Conservation (phyloP, 1,284 basidiomycete species). For the Pseudozyma thailandica region DNA sequence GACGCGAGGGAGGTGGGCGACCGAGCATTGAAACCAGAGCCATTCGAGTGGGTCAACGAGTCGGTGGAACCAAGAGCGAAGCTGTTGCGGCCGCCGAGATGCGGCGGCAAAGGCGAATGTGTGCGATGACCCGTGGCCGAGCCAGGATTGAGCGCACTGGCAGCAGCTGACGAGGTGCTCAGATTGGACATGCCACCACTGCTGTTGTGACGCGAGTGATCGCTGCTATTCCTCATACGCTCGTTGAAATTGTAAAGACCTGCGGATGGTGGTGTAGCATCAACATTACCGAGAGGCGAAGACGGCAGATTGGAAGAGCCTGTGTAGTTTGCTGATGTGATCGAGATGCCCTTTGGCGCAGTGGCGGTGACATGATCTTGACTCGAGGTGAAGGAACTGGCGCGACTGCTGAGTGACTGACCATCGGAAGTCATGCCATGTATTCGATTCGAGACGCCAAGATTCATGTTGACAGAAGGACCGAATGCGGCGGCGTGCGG, state of each 20-base stretch:
- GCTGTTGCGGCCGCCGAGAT: slow-evolving; percentile 1
- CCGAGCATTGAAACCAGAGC: slow-evolving; percentile 4
- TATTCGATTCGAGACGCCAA: slow-evolving; percentile 7
- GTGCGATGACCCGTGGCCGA: slow-evolving; percentile 6
- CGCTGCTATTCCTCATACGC: slow-evolving; percentile 17
- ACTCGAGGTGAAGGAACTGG: slow-evolving; percentile 35
- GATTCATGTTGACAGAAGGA: slow-evolving; percentile 5
- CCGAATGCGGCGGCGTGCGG: slow-evolving; percentile 26
- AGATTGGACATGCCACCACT: slow-evolving; percentile 18
- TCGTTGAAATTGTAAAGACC: slow-evolving; percentile 17
- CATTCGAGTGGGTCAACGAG: slow-evolving; percentile 2
- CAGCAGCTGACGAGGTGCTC: slow-evolving; percentile 11
- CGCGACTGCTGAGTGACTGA: slow-evolving; percentile 29
- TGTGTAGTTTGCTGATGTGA: background rate
- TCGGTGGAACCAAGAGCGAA: slow-evolving; percentile 13
- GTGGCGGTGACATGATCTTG: slow-evolving; percentile 7
- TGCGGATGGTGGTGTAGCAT: slow-evolving; percentile 2
- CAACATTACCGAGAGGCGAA: slow-evolving; percentile 3
- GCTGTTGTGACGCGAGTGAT: slow-evolving; percentile 37
- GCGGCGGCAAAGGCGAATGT: slow-evolving; percentile 16
- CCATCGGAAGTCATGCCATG: slow-evolving; percentile 13
- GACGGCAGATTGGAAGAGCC: background rate
- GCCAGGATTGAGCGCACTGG: slow-evolving; percentile 1
- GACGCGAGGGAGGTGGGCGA: slow-evolving; percentile 14
- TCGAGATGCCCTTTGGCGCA: slow-evolving; percentile 7